A percentile compares a stretch with the other conserved stretches of the same genome.
These are phyloP conservation scores for Metschnikowia proteae DNA, from an alignment of 805 yeast species.

Conservation along the genomic window DNA sequence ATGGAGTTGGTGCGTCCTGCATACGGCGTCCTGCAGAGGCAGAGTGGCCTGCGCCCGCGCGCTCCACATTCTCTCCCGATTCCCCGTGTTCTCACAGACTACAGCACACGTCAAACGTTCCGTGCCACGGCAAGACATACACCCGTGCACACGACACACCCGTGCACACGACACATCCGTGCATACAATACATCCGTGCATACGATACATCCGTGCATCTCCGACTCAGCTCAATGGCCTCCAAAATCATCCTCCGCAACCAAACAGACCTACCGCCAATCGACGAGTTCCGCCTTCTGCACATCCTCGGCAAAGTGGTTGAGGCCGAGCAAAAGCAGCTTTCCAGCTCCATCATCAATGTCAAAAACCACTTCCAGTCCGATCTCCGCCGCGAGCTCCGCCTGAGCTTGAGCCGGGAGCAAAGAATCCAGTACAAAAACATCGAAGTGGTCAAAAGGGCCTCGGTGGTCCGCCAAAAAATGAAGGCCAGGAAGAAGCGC, in stretches of 20 bases:
- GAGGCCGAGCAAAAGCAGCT: slow-evolving; percentile 29
- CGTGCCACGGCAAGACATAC: too few relatives aligned
- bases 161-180: background rate
- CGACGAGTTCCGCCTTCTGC: slow-evolving; percentile 30
- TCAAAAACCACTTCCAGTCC: slow-evolving; percentile 30
- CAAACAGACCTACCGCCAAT: slow-evolving; percentile 18
- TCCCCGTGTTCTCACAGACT: too few relatives aligned
- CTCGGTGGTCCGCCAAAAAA: background rate
- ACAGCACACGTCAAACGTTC: too few relatives aligned
- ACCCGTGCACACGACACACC: too few relatives aligned
- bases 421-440: slow-evolving; percentile 39
- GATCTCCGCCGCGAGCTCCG: slow-evolving; percentile 36
- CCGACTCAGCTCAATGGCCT: background rate
- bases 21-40: too few relatives aligned
- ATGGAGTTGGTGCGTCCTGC: too few relatives aligned
- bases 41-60: too few relatives aligned
- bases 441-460: slow-evolving; percentile 30
- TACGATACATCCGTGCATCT: background rate
- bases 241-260: slow-evolving; percentile 9
- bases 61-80: too few relatives aligned
- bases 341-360: slow-evolving; percentile 24
- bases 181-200: too few relatives aligned
- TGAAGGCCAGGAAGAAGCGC: background rate
- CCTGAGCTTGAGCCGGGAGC: slow-evolving; percentile 33
- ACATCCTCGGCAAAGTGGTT: slow-evolving; percentile 25